These are phyloP conservation scores for Solanum pennellii DNA, from an alignment of 257 asterid species.

Conservation along the genomic window DNA sequence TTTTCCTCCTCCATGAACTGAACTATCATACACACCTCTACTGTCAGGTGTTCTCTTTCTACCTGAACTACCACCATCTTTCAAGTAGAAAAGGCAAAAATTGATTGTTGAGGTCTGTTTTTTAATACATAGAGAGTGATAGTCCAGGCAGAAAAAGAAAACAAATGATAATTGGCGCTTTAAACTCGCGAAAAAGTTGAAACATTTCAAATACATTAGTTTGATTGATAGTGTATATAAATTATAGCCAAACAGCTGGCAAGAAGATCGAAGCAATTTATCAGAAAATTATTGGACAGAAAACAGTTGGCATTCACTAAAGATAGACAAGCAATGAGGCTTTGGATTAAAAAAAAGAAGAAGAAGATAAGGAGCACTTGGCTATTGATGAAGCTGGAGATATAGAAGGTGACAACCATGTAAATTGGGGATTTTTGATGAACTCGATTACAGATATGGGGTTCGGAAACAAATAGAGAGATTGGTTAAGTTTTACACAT, in stretches of 20 bases:
- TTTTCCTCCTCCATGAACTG: no score
- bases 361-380: neutral
- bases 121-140: no score
- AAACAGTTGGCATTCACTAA: neutral
- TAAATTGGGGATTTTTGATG: neutral
- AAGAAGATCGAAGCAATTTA: neutral
- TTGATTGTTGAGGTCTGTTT: no score
- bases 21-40: no score
- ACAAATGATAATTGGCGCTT: no score
- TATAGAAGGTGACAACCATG: neutral
- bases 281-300: neutral
- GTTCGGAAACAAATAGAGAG: neutral
- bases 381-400: neutral
- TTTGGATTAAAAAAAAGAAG: neutral
- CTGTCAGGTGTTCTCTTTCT: no score
- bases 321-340: neutral
- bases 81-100: no score
- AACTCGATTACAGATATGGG: neutral
- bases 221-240: neutral
- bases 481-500: no score
- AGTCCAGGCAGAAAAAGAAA: no score
- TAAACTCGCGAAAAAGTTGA: no score
- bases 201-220: neutral
- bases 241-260: neutral
- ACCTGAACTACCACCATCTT: no score